Conservation (phyloP, 2,329 filamentous ascomycete genomes). For the Trichoderma aggressivum region DNA sequence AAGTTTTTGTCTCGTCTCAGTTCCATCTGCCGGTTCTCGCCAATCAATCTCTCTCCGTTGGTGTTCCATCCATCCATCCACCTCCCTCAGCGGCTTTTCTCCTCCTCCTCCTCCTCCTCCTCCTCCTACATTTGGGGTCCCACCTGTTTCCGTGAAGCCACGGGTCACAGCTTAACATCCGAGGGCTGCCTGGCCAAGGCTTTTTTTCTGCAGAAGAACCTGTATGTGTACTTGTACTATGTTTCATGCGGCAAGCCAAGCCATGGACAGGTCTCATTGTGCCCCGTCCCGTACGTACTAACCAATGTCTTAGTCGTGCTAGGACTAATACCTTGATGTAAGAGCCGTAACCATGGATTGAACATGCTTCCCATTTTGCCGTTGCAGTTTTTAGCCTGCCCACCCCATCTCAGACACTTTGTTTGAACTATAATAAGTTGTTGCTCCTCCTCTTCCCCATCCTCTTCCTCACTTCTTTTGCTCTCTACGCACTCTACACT, state of each 20-base stretch:
- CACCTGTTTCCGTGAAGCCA: neutral
- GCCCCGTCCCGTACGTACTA: neutral
- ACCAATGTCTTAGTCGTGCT: neutral
- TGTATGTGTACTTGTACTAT: neutral
- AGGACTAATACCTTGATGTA: neutral
- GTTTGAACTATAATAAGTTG: slow-evolving; percentile 16
- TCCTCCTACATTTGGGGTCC: neutral
- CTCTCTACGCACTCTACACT: neutral
- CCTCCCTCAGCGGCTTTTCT: neutral
- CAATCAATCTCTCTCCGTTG: slow-evolving; percentile 6
- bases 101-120: neutral
- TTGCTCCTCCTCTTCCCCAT: neutral
- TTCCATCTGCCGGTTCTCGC: neutral
- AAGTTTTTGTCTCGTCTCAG: neutral
- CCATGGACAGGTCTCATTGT: neutral
- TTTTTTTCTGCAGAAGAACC: neutral
- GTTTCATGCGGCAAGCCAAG: neutral
- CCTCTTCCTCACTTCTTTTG: neutral
- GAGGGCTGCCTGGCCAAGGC: neutral
- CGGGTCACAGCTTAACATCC: neutral
- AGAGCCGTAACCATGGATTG: neutral
- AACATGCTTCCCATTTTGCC: neutral
- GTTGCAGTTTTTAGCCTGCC: neutral
- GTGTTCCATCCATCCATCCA: neutral
- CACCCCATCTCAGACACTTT: slow-evolving; percentile 3